Percentiles rank a stretch among this genome's conserved stretches.
Conservation (phyloP, 2,329 filamentous ascomycete species). For the Fusarium acutatum region DNA sequence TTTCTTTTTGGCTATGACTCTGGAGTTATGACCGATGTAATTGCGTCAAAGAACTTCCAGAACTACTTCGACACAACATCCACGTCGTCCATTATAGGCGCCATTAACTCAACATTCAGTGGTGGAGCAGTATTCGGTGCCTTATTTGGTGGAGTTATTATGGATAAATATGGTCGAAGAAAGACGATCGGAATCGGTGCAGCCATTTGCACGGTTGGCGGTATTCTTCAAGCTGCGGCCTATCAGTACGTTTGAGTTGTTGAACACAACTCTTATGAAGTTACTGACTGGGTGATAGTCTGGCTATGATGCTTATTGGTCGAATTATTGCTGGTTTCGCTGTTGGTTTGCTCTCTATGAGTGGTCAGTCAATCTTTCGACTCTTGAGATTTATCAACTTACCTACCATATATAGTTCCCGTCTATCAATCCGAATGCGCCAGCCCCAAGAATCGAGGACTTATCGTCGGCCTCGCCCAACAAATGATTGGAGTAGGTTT, state of each 20-base stretch:
- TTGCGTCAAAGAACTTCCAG: conserved; percentile 65
- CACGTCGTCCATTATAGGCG: conserved; percentile 56
- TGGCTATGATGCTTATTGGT: conserved; percentile 39
- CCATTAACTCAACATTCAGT: conserved; percentile 66
- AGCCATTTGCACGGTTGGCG: conserved; percentile 60
- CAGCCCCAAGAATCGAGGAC: conserved; percentile 35
- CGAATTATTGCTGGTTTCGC: conserved; percentile 39
- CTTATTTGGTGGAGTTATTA: conserved; percentile 49
- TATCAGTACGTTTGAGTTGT: conserved; percentile 35
- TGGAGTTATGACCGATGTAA: conserved; percentile 56
- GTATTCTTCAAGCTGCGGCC: conserved; percentile 61
- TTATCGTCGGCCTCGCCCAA: conserved; percentile 63
- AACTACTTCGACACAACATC: conserved; percentile 60
- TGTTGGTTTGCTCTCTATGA: conserved; percentile 51
- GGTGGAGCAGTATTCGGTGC: conserved; percentile 41
- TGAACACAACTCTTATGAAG: conserved; percentile 49
- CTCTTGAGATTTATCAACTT: conserved; percentile 54
- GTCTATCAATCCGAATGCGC: conserved; percentile 40
- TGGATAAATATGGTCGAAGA: conserved; percentile 64
- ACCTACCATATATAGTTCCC: conserved; percentile 48
- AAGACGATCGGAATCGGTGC: conserved; percentile 63
- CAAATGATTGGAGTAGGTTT: conserved; percentile 65
- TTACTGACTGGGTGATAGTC: conserved; percentile 51
- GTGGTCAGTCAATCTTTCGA: conserved; percentile 33
- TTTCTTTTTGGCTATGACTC: conserved; percentile 56